A percentile compares a stretch with the other conserved stretches of the same genome.
Conservation (phyloP, 768 basidiomycete species). For the Boletus coccyginus region DNA sequence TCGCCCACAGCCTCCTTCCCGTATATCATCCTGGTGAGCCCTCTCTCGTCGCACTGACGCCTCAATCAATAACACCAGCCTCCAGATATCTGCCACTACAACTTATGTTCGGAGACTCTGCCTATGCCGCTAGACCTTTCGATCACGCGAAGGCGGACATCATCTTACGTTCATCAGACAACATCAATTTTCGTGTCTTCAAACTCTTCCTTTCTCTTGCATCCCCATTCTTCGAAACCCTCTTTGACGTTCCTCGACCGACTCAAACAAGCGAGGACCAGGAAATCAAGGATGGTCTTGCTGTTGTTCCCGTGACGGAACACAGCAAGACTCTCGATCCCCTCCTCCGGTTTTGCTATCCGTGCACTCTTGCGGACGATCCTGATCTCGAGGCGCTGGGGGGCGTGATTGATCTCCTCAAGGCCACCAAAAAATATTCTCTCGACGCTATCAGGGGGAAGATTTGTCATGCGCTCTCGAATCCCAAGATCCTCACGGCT, state of each 20-base stretch:
- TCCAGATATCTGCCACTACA: background rate
- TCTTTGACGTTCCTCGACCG: conserved; percentile 32
- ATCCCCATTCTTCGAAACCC: conserved; percentile 30
- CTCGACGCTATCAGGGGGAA: conserved; percentile 15
- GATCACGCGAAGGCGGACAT: conserved; percentile 23
- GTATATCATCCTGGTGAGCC: background rate
- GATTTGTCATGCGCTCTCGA: conserved; percentile 15
- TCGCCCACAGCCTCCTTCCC: background rate
- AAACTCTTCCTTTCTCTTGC: conserved; percentile 28
- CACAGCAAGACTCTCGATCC: conserved; percentile 12
- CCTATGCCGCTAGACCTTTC: conserved; percentile 19
- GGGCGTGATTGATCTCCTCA: conserved; percentile 9
- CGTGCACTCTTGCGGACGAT: conserved; percentile 22
- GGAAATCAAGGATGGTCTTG: conserved; percentile 9
- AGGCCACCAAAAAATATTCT: conserved; percentile 15
- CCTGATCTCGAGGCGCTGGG: conserved; percentile 12
- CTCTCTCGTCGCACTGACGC: background rate
- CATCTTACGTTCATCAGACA: conserved; percentile 27
- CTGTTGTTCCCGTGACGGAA: conserved; percentile 16
- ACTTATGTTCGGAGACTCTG: background rate
- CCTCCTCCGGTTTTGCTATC: conserved; percentile 27
- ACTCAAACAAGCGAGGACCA: conserved; percentile 2
- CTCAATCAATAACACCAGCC: too few relatives aligned
- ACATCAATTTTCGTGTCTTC: conserved; percentile 28
- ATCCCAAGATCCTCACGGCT: conserved; percentile 16